phyloP scores from a whole-genome alignment of 139 green algal genomes.

The Nannochloris sp. region DNA sequence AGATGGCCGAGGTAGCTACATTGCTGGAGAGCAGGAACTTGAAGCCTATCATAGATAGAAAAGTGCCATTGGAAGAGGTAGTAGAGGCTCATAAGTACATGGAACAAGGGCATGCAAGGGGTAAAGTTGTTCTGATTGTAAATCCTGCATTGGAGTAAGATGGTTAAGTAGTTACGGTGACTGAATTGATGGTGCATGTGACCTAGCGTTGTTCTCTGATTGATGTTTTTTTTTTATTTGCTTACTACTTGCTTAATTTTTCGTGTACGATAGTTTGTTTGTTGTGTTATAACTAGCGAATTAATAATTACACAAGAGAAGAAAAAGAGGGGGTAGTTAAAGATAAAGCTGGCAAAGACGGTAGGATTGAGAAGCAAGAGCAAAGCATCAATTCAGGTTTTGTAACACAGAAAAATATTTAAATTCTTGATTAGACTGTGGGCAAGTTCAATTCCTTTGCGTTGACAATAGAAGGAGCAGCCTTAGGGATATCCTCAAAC shows the following conservation, averaged over 20 bases:
- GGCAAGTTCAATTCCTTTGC: conserved; percentile 74
- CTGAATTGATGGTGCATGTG: too few species aligned
- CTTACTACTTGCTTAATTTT: too few species aligned
- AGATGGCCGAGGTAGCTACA: conserved; percentile 1
- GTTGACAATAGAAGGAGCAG: conserved; percentile 91
- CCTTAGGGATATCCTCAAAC: conserved; percentile 60
- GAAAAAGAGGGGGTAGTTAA: too few species aligned
- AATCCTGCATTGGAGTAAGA: too few species aligned
- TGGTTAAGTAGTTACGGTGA: too few species aligned
- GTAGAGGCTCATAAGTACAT: conserved; percentile 24
- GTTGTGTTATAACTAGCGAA: too few species aligned
- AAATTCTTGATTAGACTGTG: background rate
- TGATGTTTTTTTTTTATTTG: too few species aligned
- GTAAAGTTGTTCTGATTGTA: conserved; percentile 34
- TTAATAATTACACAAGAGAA: too few species aligned
- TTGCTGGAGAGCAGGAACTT: conserved; percentile 26
- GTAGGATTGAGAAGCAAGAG: too few species aligned
- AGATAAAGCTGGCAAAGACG: too few species aligned
- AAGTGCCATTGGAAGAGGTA: conserved; percentile 25
- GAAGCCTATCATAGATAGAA: conserved; percentile 13
- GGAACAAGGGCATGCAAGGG: conserved; percentile 25
- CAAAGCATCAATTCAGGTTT: background rate
- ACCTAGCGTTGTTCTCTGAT: too few species aligned
- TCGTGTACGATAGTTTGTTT: too few species aligned
- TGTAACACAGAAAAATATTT: background rate